Base-by-base conservation (phyloP, 768 basidiomycete genomes). In the Leucosporidium creatinivorum region DNA sequence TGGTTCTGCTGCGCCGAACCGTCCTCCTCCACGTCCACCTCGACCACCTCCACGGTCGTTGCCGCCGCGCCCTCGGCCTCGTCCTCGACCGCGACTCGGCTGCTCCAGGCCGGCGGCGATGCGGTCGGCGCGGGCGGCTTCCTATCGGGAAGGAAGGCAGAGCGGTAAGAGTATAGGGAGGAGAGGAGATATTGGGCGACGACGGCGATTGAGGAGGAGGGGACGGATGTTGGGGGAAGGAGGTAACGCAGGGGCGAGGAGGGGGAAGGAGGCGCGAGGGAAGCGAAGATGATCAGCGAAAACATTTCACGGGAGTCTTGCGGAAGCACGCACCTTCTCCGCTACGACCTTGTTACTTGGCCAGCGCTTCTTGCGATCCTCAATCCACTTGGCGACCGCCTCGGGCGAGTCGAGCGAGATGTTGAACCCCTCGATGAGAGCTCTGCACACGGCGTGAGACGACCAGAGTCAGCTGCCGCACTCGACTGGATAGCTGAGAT, bases 361-460 rank as follows among this genome's bases (percentile, higher is more conserved):
- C 82, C 88, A 98, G 21, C 88, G 85, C 73, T 84, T 86, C 78
- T 85, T 93, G 51, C 94, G 86, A 75, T 97, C 93, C 19, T 84
- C 85, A 58, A 94, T 84, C 94, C 94, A 98, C 39, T 84, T 85
- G 26, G 84, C 85, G 66, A 97, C 79, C 12, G 86, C 84, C 74
- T 92, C 92, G 12, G 88, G 89, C 1, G 89, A 86, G 73, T 94
- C 85, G 23, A 98, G 82, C 15, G 83, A 75, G 25, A 94, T 77
- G 39, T 80, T 85, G 3, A 92, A 94, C 7, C 93, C 93, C 39
- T 76, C 75, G 39, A 80, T 78, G 12, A 74, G 70, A 7, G 76
- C 70, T 69, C 59, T 74, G 60, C 2, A 19, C 1, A 44, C 26
- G 51, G 15, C n/a, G 9, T 1, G 21, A 15, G 8, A 8, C 15